Evolutionary conservation across 495 filamentous ascomycete species (phyloP), one percentile per base, ranked within the genome.

Genomic region (Lasiosphaeria miniovina): DNA sequence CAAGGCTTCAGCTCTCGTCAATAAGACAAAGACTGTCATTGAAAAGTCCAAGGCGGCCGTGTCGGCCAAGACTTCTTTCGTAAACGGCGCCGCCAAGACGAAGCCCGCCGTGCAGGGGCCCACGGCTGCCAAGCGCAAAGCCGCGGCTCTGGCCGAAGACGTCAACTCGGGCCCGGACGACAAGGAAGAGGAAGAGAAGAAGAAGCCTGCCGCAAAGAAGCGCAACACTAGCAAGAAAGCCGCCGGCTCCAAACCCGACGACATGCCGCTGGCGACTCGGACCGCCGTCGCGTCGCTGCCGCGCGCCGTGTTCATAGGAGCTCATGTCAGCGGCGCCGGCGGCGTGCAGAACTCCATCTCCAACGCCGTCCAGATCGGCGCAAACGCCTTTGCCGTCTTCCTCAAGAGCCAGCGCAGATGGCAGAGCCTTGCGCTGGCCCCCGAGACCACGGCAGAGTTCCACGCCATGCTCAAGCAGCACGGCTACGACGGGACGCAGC

Each of bases 321-420:
- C 94, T 2, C 94, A 98, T 70, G 91, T 98, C 48, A 92, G 88
- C 68, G 85, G 81, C 58, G 92, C 95, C 4, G 91, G 91, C 78
- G 89, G 93, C 17, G 89, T 97, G 3, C 92, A 97, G 60, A 96
- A 97, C 68, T 80, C 93, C 0, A 83, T 97, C 57, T 79, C 80
- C 7, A 97, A 97, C 66, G 84, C 86, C 60, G 70, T 87, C 8
- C 80, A 91, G 31, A 91, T 96, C 60, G 92, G 93, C 57, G 91
- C 87, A 31, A 98, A 98, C 68, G 84, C 92, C 24, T 94, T 97
- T 62, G 94, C 94, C 12, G 74, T 98, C 24, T 98, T 98, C 74
- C 81, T 98, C 57, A 98, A 98, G 69, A 94, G 89, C 0, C 95
- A 98, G 70, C 85, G 90, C 45, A 97, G 95, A 76, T 98, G 94